phyloP scores from a whole-genome alignment of 2,329 filamentous ascomycete species.

The Dissoconium aciculare region DNA sequence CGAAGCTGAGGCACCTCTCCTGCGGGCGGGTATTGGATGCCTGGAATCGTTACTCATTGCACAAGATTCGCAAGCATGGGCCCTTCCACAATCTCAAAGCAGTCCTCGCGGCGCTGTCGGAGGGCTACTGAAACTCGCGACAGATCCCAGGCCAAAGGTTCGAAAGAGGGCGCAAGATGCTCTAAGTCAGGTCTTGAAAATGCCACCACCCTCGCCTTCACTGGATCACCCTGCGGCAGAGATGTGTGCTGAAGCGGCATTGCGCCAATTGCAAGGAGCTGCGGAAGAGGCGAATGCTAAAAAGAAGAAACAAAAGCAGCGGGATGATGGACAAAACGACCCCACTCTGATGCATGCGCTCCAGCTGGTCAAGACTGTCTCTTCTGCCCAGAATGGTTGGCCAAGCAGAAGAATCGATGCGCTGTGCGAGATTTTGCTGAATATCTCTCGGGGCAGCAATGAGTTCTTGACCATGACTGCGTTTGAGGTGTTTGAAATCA shows the following conservation, averaged over 20 bases:
- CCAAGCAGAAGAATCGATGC: conserved; percentile 90
- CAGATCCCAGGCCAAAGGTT: conserved; percentile 84
- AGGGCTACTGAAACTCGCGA: conserved; percentile 66
- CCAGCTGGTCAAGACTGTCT: conserved; percentile 81
- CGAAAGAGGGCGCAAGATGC: conserved; percentile 87
- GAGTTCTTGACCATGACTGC: conserved; percentile 93
- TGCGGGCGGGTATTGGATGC: conserved; percentile 80
- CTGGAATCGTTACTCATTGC: conserved; percentile 81
- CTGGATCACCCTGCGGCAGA: conserved; percentile 89
- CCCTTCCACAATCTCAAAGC: conserved; percentile 65
- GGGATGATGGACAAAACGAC: conserved; percentile 39
- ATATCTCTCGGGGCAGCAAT: conserved; percentile 78
- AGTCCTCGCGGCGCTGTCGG: conserved; percentile 78
- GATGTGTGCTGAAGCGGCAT: conserved; percentile 84
- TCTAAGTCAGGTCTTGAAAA: conserved; percentile 64
- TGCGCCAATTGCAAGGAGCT: conserved; percentile 65
- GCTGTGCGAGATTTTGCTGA: conserved; percentile 74
- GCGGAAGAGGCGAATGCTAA: conserved; percentile 59
- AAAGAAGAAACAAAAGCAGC: conserved; percentile 41
- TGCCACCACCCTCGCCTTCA: conserved; percentile 77
- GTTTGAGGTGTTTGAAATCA: conserved; percentile 95
- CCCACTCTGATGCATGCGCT: conserved; percentile 80
- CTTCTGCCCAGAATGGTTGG: conserved; percentile 79
- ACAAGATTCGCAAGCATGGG: conserved; percentile 80
- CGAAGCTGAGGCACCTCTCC: conserved; percentile 72